Evolutionary conservation across 1,284 basidiomycete genomes (phyloP).

Genomic region (Marasmius oreades): DNA sequence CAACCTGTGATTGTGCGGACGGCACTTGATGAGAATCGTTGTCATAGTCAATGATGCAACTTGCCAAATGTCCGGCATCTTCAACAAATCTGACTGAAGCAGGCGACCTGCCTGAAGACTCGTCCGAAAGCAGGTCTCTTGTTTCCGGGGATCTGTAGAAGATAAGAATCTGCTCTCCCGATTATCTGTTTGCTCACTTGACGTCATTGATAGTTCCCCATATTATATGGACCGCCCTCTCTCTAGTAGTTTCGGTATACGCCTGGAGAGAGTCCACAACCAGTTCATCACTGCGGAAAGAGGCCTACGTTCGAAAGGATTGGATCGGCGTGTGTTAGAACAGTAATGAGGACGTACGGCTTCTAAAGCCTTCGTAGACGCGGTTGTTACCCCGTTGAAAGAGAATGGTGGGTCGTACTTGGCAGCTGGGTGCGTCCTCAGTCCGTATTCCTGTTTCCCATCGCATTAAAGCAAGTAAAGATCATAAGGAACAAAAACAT

Average conservation of each 20-base stretch:
- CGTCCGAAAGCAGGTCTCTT: slow-evolving; percentile 8
- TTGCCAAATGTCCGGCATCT: slow-evolving; percentile 17
- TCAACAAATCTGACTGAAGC: slow-evolving; percentile 15
- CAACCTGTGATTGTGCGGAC: slow-evolving; percentile 7
- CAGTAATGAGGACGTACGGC: slow-evolving; percentile 10
- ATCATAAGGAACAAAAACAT: background rate
- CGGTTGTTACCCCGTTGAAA: slow-evolving; percentile 16
- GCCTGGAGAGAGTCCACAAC: slow-evolving; percentile 7
- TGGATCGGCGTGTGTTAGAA: background rate
- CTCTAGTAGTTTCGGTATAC: slow-evolving; percentile 9
- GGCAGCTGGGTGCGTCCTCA: slow-evolving; percentile 16
- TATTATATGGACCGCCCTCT: slow-evolving; percentile 14
- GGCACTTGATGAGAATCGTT: background rate
- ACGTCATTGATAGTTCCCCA: slow-evolving; percentile 17
- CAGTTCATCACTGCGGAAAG: slow-evolving; percentile 13
- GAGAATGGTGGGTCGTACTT: slow-evolving; percentile 11
- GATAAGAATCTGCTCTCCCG: background rate
- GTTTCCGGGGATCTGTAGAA: slow-evolving; percentile 7
- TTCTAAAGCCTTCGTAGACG: slow-evolving; percentile 15
- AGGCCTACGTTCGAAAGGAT: slow-evolving; percentile 4
- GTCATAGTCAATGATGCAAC: background rate
- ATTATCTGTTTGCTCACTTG: slow-evolving; percentile 7
- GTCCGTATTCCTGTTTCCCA: slow-evolving; percentile 9
- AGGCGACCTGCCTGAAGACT: slow-evolving; percentile 10
- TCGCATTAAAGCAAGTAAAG: background rate